Base-by-base conservation (phyloP, 2,329 filamentous ascomycete genomes). In the Colletotrichum paranaense region DNA sequence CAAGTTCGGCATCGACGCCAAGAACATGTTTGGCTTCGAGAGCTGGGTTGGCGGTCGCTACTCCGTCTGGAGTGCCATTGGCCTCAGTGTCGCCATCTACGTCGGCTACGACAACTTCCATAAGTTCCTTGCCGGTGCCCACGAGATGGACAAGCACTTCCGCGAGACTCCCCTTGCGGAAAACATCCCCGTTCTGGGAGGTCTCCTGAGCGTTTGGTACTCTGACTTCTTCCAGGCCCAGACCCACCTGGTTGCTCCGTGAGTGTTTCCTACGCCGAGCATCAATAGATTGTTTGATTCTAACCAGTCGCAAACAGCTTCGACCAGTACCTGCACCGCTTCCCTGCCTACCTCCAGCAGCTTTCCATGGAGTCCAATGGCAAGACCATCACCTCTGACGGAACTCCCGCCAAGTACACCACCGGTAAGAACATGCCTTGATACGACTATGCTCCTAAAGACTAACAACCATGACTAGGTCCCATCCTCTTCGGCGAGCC, bases 21-120 rank as follows among this genome's bases (percentile, higher is more conserved):
- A 96, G 90, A 99, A 98, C 90, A 99, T 99, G 97, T 99, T 99
- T 81, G 95, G 95, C 79, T 99, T 99, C 83, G 95, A 96, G 85
- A 97, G 94, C 86, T 99, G 97, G 97, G 96, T 98, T 65, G 97
- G 97, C 83, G 97, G 97, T 71, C 94, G 97, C 74, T 99, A 99
- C 91, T 98, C 95, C 74, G 97, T 99, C 77, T 99, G 97, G 97
- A 98, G 95, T 78, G 97, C 97, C 83, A 99, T 99, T 81, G 97
- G 97, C 78, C 88, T 99, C 75, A 98, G 95, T 76, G 95, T 99
- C 71, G 93, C 93, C 78, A 89, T 99, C 77, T 98, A 98, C 88
- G 93, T 99, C 82, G 97, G 97, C 82, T 99, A 89, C 84, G 95
- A 98, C 83, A 98, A 98, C 90, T 99, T 98, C 89, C 91, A 97